Conservation (phyloP, 2,329 filamentous ascomycete species). For the Penicillium sp. region DNA sequence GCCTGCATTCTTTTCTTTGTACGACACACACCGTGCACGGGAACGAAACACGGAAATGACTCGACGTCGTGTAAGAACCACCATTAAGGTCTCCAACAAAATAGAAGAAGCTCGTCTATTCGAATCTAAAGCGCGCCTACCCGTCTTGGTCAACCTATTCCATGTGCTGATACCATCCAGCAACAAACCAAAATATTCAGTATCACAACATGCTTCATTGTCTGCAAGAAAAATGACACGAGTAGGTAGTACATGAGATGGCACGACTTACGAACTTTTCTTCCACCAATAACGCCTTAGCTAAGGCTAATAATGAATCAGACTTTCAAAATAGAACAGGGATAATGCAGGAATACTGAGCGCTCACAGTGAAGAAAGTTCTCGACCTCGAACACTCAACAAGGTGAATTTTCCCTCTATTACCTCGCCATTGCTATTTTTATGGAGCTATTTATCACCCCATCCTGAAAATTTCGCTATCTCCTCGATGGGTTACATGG, state of each 20-base stretch:
- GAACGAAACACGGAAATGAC: slow-evolving; percentile 8
- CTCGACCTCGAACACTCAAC: neutral
- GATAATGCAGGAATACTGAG: neutral
- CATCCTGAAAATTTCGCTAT: neutral
- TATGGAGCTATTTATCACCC: neutral
- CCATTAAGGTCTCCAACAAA: neutral
- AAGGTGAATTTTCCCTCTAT: neutral
- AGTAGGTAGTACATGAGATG: neutral
- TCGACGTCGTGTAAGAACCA: slow-evolving; percentile 5
- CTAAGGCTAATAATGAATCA: neutral
- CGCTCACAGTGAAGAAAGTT: neutral
- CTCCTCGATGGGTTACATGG: slow-evolving; percentile 2
- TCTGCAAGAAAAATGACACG: neutral
- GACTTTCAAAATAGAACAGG: neutral
- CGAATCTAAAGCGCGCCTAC: neutral
- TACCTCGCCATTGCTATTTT: neutral
- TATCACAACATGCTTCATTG: slow-evolving; percentile 2
- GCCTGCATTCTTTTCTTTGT: neutral
- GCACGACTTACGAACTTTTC: slow-evolving; percentile 1
- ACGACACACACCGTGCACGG: slow-evolving; percentile 5
- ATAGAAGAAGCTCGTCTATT: neutral
- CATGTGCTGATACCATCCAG: neutral
- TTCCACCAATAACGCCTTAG: neutral
- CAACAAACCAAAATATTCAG: neutral
- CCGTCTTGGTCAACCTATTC: neutral